A percentile compares a stretch with the other conserved stretches of the same genome.
Evolutionary conservation across 306 rosid genomes (phyloP).

Genomic region (Rosa lucieae): DNA sequence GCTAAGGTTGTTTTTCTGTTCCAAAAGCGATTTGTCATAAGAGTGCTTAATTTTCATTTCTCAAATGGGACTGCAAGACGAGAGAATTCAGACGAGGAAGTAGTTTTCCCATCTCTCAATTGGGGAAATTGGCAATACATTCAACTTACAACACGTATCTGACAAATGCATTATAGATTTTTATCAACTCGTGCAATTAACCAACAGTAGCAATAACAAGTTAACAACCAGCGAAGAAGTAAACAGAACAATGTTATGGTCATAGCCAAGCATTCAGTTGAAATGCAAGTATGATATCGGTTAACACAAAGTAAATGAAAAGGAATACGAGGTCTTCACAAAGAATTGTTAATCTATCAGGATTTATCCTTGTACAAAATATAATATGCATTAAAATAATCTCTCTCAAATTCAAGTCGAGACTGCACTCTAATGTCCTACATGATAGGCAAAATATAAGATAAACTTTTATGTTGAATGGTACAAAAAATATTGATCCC

Average conservation of each 20-base stretch:
- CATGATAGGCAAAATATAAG: conserved; percentile 1
- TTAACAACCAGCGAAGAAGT: not conserved
- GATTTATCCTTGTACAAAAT: not conserved
- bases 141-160: not conserved
- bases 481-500: conserved; percentile 39
- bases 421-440: conserved; percentile 18
- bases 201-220: not conserved
- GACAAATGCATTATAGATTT: not conserved
- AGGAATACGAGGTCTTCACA: not conserved
- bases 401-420: not conserved
- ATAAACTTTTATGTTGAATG: conserved; percentile 24
- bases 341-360: not conserved
- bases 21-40: conserved; percentile 46
- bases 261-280: not conserved
- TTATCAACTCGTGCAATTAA: not conserved
- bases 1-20: conserved; percentile 39
- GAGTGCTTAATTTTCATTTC: conserved; percentile 53
- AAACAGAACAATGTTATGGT: not conserved
- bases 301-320: not conserved
- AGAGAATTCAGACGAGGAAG: not conserved
- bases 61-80: conserved; percentile 14
- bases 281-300: not conserved
- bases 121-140: not conserved
- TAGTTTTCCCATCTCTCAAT: conserved; percentile 1
- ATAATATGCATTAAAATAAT: not conserved